A percentile compares a stretch with the other conserved stretches of the same genome.
phyloP scores from a whole-genome alignment of 2,329 filamentous ascomycete species.

The Grosmannia serpens region DNA sequence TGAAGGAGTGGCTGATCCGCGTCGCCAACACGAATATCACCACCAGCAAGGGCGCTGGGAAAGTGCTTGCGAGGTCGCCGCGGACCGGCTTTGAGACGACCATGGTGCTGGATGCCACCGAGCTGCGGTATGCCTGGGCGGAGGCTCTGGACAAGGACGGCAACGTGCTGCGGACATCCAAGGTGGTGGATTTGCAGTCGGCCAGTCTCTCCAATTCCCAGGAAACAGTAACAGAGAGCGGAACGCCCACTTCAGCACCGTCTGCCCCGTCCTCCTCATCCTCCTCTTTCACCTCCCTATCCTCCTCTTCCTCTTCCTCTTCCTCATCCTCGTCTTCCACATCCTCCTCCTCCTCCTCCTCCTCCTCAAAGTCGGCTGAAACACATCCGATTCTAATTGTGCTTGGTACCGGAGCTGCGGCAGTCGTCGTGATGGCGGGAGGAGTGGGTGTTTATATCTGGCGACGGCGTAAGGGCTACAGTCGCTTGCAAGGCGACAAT shows the following conservation, averaged over 20 bases:
- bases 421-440: not conserved
- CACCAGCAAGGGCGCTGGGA: not conserved
- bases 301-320: too few species aligned
- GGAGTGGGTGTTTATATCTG: not conserved
- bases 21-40: not conserved
- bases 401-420: not conserved
- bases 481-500: not conserved
- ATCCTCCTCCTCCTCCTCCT: too few species aligned
- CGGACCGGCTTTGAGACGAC: not conserved
- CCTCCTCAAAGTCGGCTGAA: not conserved
- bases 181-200: not conserved
- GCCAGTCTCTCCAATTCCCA: not conserved
- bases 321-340: too few species aligned
- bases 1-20: slow-evolving; percentile 8
- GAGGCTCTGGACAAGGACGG: slow-evolving; percentile 6
- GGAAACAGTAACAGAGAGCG: too few species aligned
- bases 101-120: not conserved
- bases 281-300: too few species aligned
- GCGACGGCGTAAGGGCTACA: not conserved
- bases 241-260: too few species aligned
- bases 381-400: not conserved
- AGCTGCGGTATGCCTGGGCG: slow-evolving; percentile 3
- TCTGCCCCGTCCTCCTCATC: too few species aligned
- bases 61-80: not conserved
- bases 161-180: not conserved